Base-by-base conservation (phyloP, 257 asterid species). In the Solanum pennellii region DNA sequence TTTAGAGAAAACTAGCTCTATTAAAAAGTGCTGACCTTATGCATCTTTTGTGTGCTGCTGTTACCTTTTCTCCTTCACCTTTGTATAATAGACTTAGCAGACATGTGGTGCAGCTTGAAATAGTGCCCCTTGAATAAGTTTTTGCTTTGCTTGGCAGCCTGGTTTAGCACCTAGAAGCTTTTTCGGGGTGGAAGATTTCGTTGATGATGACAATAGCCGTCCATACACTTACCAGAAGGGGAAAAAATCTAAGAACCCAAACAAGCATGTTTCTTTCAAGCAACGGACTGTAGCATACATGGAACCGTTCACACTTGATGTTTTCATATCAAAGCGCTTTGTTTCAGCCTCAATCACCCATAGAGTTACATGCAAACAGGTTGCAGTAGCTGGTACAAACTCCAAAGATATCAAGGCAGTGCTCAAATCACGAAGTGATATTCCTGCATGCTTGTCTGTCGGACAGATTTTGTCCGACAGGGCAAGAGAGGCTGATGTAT, bases 381-480 rank as follows among this genome's bases (percentile, higher is more conserved):
- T 95, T 11, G 99, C 99, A 0, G 98, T 97, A 86, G 98, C 99
- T 39, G 98, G 99, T 68, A 97, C 99, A 3, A 97, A 97, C 90
- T 97, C 98, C 33, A 97, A 95, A 69, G 98, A 97, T 85, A 95
- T 97, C 31, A 97, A 97, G 88, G 98, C 98, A n/a, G 97, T 91
- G 11, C 94, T 97, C 6, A 93, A 89, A 90, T 95, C 99, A 33
- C 89, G 98, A 84, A 92, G 95, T 2, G 99, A 97, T 87, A 95
- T 97, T 85, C 98, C 98, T 21, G 98, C 98, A 2, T 97, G 99
- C 91, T 88, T 95, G 88, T 82, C 99, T 7, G 87, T 95, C 1
- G 98, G 99, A 33, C 93, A 83, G 65, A 94, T 95, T 65, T 92
- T 97, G 92, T 90, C 96, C 4, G 98, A 97, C 85, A 89, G 99